These are phyloP conservation scores for Chaetomiaceae sp. DNA, from an alignment of 2,329 filamentous ascomycete genomes.

Conservation along the genomic window DNA sequence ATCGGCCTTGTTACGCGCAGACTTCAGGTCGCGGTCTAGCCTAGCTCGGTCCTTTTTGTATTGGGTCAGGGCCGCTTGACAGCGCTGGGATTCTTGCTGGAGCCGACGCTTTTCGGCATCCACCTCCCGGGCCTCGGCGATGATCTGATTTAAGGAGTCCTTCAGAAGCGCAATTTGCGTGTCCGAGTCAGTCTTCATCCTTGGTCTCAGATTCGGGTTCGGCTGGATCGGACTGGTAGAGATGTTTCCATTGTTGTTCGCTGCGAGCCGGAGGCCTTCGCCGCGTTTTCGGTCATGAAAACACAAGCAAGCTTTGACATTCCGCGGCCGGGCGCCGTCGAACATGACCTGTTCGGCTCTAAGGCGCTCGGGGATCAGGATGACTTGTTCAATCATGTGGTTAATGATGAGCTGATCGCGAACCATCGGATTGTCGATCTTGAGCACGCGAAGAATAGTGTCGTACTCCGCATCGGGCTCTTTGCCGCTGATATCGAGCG, in stretches of 20 bases:
- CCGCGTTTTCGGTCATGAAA: conserved; percentile 55
- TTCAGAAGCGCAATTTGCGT: conserved; percentile 53
- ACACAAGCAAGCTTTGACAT: conserved; percentile 68
- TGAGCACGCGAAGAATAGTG: conserved; percentile 73
- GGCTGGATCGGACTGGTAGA: conserved; percentile 34
- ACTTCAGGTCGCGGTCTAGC: conserved; percentile 41
- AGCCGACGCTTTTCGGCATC: conserved; percentile 43
- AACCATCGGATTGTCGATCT: conserved; percentile 74
- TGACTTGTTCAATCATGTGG: conserved; percentile 73
- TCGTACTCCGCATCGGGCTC: conserved; percentile 69
- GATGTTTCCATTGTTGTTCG: conserved; percentile 34
- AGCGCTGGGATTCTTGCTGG: conserved; percentile 43
- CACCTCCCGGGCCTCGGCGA: conserved; percentile 47
- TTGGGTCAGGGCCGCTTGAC: conserved; percentile 34
- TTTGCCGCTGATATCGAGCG: conserved; percentile 54
- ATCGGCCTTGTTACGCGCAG: conserved; percentile 53
- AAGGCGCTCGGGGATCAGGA: conserved; percentile 63
- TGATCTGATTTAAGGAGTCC: conserved; percentile 47
- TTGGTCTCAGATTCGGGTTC: conserved; percentile 47
- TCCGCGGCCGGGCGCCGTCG: conserved; percentile 51
- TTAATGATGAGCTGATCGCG: conserved; percentile 79
- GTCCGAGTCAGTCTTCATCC: conserved; percentile 76
- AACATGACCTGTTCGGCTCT: conserved; percentile 68
- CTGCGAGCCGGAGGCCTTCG: conserved; percentile 54
- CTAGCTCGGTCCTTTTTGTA: conserved; percentile 43